Evolutionary conservation across 2,329 filamentous ascomycete species (phyloP).

Genomic region (Claviceps sp.): DNA sequence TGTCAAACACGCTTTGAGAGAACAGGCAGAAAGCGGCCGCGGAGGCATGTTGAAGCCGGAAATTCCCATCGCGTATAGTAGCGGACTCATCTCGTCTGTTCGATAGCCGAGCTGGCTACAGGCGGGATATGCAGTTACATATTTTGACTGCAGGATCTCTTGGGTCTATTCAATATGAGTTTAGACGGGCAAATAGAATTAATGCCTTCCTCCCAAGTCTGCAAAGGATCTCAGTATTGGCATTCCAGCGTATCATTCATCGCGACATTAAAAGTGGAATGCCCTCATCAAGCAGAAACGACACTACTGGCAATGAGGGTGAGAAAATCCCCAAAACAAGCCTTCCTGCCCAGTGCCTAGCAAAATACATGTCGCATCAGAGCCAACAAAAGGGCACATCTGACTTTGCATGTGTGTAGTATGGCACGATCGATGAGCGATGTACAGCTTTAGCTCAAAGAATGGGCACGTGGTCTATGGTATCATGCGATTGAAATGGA

Average conservation of each 20-base stretch:
- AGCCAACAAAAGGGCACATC: background rate
- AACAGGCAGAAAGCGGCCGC: too few species aligned
- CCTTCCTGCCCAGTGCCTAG: background rate
- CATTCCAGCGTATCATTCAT: constrained; percentile 95
- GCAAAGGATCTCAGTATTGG: constrained; percentile 82
- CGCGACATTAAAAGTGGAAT: constrained; percentile 98
- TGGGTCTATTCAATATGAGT: too few species aligned
- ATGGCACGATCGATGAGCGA: background rate
- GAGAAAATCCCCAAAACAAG: background rate
- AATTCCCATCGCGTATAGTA: too few species aligned
- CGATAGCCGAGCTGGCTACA: too few species aligned
- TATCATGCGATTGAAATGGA: background rate
- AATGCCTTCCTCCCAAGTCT: constrained; percentile 48
- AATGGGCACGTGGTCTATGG: background rate
- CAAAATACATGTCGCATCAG: background rate
- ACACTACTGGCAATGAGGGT: background rate
- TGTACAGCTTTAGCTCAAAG: background rate
- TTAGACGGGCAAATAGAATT: background rate
- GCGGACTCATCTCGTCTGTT: too few species aligned
- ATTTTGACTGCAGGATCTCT: too few species aligned
- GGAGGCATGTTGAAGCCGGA: too few species aligned
- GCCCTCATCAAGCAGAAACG: constrained; percentile 61
- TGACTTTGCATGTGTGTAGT: background rate
- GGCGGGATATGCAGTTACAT: too few species aligned
- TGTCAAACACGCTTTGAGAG: too few species aligned